Base-by-base conservation (phyloP, 2,329 filamentous ascomycete species). In the Claviceps sp. region DNA sequence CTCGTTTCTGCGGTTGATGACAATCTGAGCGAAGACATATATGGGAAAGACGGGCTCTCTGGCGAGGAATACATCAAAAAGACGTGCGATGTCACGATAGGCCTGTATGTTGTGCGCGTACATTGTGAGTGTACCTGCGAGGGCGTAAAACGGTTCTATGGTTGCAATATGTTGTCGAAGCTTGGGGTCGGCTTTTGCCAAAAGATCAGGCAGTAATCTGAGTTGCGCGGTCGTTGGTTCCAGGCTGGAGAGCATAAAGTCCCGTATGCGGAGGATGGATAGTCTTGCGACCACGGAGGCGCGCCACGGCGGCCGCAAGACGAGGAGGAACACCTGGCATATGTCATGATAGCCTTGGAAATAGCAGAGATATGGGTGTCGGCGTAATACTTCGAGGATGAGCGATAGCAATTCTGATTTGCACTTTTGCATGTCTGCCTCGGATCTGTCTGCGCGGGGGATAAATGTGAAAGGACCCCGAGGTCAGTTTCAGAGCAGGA, bases 261-360 rank as follows among this genome's bases (percentile, higher is more conserved):
- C 93, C 56, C 93, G 82, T 64, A 98, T 96, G 50, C 89, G 85
- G 45, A 97, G 78, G 36, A 90, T 75, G 3, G 90, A 95, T 54
- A 98, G 81, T n/a, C 87, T 85, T 37, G 86, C 77, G 36, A 94
- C 80, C 16, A 84, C 81, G 6, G 74, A 67, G 18, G 77, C 73
- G 16, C 87, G 83, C 51, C 74, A 65, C 22, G 74, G 62, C 9
- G 79, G 70, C 0, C 84, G 84, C 4, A 98, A 75, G 11, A 96
- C 90, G 14, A 98, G 78, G 42, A 97, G 78, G 54, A 98, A 77
- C 24, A 98, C 93, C 70, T 98, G 94, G 60, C 88, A 93, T 62
- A 98, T 97, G 70, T 98, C 93, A 68, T 98, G 93, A 66, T 94
- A 98, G 65, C 93, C 93, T 71, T 98, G 93, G 67, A 98, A 98